Conservation (phyloP, 805 yeast genomes). For the Candida yuanshanica region DNA sequence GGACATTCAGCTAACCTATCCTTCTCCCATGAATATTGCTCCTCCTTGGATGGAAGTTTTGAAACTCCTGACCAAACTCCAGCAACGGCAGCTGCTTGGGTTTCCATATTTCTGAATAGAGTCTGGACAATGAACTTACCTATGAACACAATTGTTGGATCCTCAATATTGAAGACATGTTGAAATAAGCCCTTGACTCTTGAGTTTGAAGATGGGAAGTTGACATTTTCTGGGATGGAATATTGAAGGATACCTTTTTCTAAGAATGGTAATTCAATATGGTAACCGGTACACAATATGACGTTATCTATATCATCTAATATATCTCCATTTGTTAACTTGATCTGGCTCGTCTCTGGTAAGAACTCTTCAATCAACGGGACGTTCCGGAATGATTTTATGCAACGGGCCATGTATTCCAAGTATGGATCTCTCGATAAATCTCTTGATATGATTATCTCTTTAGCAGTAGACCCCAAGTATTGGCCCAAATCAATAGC, state of each 20-base stretch:
- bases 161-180: slow-evolving; percentile 40
- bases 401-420: slow-evolving; percentile 30
- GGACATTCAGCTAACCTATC: slow-evolving; percentile 20
- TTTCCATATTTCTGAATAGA: slow-evolving; percentile 45
- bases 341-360: slow-evolving; percentile 24
- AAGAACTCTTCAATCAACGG: slow-evolving; percentile 24
- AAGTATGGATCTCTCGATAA: slow-evolving; percentile 56
- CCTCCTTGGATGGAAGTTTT: slow-evolving; percentile 34
- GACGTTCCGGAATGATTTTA: slow-evolving; percentile 22
- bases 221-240: slow-evolving; percentile 20
- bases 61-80: slow-evolving; percentile 47
- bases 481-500: slow-evolving; percentile 43
- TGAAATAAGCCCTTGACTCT: slow-evolving; percentile 38
- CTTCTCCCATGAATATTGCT: slow-evolving; percentile 33
- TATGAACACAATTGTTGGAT: slow-evolving; percentile 40
- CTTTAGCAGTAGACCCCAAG: slow-evolving; percentile 29
- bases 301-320: slow-evolving; percentile 32
- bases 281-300: slow-evolving; percentile 40
- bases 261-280: slow-evolving; percentile 34
- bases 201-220: slow-evolving; percentile 21
- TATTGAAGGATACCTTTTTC: slow-evolving; percentile 21
- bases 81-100: slow-evolving; percentile 48
- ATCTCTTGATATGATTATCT: slow-evolving; percentile 61
- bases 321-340: slow-evolving; percentile 29
- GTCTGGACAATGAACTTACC: slow-evolving; percentile 37